Percentiles rank a stretch among this genome's conserved stretches.
phyloP scores from a whole-genome alignment of 345 rosid genomes.

The Alliaria petiolata region DNA sequence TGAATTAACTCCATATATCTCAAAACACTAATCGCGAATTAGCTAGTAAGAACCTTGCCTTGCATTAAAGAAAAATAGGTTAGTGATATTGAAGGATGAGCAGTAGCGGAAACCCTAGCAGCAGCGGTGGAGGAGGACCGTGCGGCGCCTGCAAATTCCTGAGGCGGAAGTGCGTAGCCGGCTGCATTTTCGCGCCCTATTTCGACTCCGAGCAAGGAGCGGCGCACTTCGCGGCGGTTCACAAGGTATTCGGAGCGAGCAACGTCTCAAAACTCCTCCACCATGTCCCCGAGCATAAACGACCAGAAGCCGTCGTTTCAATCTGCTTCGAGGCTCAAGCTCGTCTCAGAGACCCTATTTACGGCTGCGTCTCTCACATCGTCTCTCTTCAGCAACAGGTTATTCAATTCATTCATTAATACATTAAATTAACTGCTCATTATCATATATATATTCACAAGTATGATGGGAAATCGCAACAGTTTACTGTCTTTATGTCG shows the following conservation, averaged over 20 bases:
- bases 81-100: slow-evolving; percentile 18
- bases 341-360: slow-evolving; percentile 70
- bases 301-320: slow-evolving; percentile 65
- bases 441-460: too few species aligned
- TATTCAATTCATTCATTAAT: background rate
- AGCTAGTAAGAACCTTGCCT: background rate
- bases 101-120: slow-evolving; percentile 33
- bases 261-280: slow-evolving; percentile 79
- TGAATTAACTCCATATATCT: background rate
- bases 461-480: slow-evolving; percentile 4
- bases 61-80: background rate
- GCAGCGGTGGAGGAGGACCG: slow-evolving; percentile 53
- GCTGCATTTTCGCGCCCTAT: slow-evolving; percentile 79
- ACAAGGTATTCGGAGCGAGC: slow-evolving; percentile 87
- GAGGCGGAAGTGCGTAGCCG: slow-evolving; percentile 68
- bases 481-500: slow-evolving; percentile 19
- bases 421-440: background rate
- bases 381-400: slow-evolving; percentile 84
- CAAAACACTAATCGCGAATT: slow-evolving; percentile 20
- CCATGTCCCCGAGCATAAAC: slow-evolving; percentile 52
- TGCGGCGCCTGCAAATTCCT: slow-evolving; percentile 92
- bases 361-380: slow-evolving; percentile 73
- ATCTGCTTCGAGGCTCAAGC: slow-evolving; percentile 79
- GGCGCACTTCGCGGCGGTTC: slow-evolving; percentile 80
- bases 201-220: slow-evolving; percentile 84